Conservation (phyloP, 768 basidiomycete genomes). For the Lanmaoa rubissima region DNA sequence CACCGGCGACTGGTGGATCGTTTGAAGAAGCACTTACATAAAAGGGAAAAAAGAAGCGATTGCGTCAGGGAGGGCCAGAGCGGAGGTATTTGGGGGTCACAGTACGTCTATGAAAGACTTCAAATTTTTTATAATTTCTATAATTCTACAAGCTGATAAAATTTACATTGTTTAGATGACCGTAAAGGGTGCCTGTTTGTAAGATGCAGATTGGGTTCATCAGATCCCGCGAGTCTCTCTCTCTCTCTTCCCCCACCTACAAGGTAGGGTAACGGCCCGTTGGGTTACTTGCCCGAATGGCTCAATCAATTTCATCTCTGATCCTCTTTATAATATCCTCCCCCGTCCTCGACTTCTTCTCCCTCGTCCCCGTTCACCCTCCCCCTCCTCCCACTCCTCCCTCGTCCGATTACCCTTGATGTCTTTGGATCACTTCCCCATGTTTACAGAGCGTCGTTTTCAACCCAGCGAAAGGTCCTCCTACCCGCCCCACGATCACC, state of each 20-base stretch:
- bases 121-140: background rate
- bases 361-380: slow-evolving; percentile 6
- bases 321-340: slow-evolving; percentile 33
- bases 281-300: slow-evolving; percentile 11
- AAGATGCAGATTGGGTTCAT: slow-evolving; percentile 26
- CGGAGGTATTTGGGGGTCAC: slow-evolving; percentile 13
- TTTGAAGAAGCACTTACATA: slow-evolving; percentile 16
- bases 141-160: background rate
- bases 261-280: background rate
- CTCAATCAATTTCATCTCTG: slow-evolving; percentile 22
- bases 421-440: slow-evolving; percentile 34
- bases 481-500: slow-evolving; percentile 22
- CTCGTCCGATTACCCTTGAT: slow-evolving; percentile 16
- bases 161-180: background rate
- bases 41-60: slow-evolving; percentile 14
- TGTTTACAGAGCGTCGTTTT: slow-evolving; percentile 34
- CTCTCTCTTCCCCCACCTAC: background rate
- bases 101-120: background rate
- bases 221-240: slow-evolving; percentile 10
- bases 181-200: slow-evolving; percentile 4
- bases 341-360: slow-evolving; percentile 10
- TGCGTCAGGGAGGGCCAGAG: background rate
- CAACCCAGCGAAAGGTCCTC: slow-evolving; percentile 27
- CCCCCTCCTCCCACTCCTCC: background rate
- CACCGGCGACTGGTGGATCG: slow-evolving; percentile 17